A percentile compares a stretch with the other conserved stretches of the same genome.
Evolutionary conservation across 192 early-diverging fungal species (phyloP).

Genomic region (Rhizophagus sp.): DNA sequence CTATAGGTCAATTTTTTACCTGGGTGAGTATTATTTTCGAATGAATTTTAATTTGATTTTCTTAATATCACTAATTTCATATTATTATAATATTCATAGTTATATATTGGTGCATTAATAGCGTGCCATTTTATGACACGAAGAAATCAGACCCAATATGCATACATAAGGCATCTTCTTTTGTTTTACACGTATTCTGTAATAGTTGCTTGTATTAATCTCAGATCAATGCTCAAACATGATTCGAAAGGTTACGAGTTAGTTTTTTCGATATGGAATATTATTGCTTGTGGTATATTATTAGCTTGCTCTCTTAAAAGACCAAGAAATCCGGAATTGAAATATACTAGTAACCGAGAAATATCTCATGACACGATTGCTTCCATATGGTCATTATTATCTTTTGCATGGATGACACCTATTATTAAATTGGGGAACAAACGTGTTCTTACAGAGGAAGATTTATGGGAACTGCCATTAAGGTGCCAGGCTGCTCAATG

Average conservation of each 20-base stretch:
- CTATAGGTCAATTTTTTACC: slow-evolving; percentile 30
- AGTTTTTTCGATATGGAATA: slow-evolving; percentile 26
- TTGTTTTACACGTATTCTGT: slow-evolving; percentile 15
- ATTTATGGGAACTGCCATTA: slow-evolving; percentile 38
- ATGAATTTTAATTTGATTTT: background rate
- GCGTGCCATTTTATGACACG: slow-evolving; percentile 33
- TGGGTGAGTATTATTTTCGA: slow-evolving; percentile 27
- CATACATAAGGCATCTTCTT: slow-evolving; percentile 23
- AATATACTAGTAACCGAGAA: slow-evolving; percentile 10
- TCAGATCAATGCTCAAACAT: slow-evolving; percentile 24
- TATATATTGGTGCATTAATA: slow-evolving; percentile 28
- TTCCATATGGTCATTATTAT: slow-evolving; percentile 28
- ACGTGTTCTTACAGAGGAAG: slow-evolving; percentile 34
- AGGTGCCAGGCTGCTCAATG: slow-evolving; percentile 29
- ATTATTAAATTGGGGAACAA: slow-evolving; percentile 39
- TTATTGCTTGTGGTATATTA: slow-evolving; percentile 19
- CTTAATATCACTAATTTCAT: background rate
- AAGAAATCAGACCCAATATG: slow-evolving; percentile 30
- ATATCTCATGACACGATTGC: slow-evolving; percentile 36
- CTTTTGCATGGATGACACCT: slow-evolving; percentile 37
- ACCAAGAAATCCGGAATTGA: slow-evolving; percentile 30
- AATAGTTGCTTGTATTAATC: slow-evolving; percentile 22
- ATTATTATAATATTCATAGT: background rate
- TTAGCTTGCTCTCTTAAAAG: slow-evolving; percentile 24
- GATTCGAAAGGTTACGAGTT: slow-evolving; percentile 8